phyloP scores from a whole-genome alignment of 164 flowering plant genomes.

The Berberis thunbergii region DNA sequence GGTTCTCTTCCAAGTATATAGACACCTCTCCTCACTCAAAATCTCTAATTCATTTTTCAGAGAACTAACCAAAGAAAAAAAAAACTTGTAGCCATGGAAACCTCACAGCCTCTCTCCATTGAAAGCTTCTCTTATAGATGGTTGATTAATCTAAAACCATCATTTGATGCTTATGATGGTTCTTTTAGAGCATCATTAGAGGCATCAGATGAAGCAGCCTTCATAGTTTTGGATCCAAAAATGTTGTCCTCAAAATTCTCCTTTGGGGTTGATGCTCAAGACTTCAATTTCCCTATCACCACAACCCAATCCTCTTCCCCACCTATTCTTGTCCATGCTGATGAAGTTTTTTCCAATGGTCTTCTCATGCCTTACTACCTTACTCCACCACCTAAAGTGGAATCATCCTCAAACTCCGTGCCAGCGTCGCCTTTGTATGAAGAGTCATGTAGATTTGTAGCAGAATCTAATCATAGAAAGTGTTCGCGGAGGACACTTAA shows the following conservation, averaged over 20 bases:
- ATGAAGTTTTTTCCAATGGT: conserved; percentile 6
- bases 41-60: too few relatives aligned
- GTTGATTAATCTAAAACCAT: neutral
- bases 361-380: conserved; percentile 1
- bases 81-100: conserved; percentile 5
- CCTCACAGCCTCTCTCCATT: neutral
- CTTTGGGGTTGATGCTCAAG: neutral
- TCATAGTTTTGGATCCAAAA: conserved; percentile 26
- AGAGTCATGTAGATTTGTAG: neutral
- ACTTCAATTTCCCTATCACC: conserved; percentile 4
- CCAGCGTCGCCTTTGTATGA: neutral
- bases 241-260: neutral
- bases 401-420: neutral
- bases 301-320: neutral
- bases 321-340: conserved; percentile 2
- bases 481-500: neutral
- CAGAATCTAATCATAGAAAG: neutral
- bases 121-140: conserved; percentile 6
- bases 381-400: neutral
- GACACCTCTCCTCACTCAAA: too few relatives aligned
- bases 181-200: conserved; percentile 29
- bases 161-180: neutral
- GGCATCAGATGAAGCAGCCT: conserved; percentile 36
- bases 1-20: too few relatives aligned
- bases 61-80: neutral